A percentile compares a stretch with the other conserved stretches of the same genome.
phyloP scores from a whole-genome alignment of 257 asterid genomes.

The Penstemon barbatus region DNA sequence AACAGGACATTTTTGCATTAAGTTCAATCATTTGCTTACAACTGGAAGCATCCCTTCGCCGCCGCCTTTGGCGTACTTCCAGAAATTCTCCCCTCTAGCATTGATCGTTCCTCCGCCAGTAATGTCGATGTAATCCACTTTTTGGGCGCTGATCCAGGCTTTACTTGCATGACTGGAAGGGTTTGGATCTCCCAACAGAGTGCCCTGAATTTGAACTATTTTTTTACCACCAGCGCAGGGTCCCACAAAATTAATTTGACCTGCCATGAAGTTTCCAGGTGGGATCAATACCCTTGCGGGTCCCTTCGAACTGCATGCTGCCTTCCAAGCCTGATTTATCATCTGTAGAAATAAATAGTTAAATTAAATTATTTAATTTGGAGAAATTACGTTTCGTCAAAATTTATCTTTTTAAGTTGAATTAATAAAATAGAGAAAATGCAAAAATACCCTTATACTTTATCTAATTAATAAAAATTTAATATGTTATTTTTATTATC shows the following conservation, averaged over 20 bases:
- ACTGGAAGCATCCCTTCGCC: constrained; percentile 37
- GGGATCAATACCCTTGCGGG: constrained; percentile 61
- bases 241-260: constrained; percentile 53
- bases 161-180: constrained; percentile 38
- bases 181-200: constrained; percentile 41
- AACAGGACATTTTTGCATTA: too few species aligned
- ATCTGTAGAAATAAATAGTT: neutral
- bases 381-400: too few species aligned
- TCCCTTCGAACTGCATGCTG: constrained; percentile 51
- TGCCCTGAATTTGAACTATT: constrained; percentile 58
- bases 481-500: too few species aligned
- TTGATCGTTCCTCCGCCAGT: constrained; percentile 67
- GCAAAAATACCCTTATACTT: too few species aligned
- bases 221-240: constrained; percentile 48
- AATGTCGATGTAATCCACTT: constrained; percentile 41
- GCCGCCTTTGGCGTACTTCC: constrained; percentile 36
- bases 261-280: constrained; percentile 38
- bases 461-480: too few species aligned
- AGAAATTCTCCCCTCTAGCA: constrained; percentile 44
- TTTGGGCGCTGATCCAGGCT: constrained; percentile 48
- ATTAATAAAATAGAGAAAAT: too few species aligned
- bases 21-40: constrained; percentile 37
- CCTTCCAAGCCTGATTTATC: constrained; percentile 47
- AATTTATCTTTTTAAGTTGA: too few species aligned
- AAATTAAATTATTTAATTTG: too few species aligned